Evolutionary conservation across 768 basidiomycete genomes (phyloP), one percentile per base, ranked within the genome.

Genomic region (Roridomyces roridus): DNA sequence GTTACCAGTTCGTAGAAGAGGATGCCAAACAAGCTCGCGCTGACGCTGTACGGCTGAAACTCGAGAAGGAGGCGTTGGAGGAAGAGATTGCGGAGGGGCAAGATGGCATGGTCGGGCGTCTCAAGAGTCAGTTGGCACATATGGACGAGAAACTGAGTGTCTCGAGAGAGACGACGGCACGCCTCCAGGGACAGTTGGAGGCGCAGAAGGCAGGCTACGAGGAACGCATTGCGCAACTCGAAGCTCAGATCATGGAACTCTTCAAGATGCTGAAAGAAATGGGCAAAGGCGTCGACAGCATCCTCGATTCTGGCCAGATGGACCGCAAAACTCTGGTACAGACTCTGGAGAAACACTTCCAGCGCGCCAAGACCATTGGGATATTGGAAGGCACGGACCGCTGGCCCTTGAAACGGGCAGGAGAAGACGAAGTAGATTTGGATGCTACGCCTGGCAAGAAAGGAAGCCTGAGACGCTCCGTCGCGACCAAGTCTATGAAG

Each of bases 211-310:
- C 76, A 15, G 85, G 83, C 14, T 95, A 95, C 67, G 91, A 96
- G 67, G 91, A 94, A 54, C 86, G 86, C 63, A 93, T 98, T 53
- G 80, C 85, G 4, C 92, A 96, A 70, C 85, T 96, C 14, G 94
- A 97, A 68, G 83, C 88, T 12, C 92, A 97, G 77, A 96, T 96
- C 58, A 85, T 91, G 81, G 95, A 97, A 68, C 73, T 98, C 17
- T 98, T 96, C 77, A 82, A 89, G 63, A 96, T 97, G 94, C 78
- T 98, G 50, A 91, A 87, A 69, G 92, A 96, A 66, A 83, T 90
- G 31, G 87, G 89, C 15, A 85, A 83, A 52, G 88, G 89, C 14
- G 83, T 93, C 34, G 89, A 92, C 52, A 83, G 81, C 58, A 85
- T 95, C 56, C 74, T 91, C 18, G 91, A 88, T 69, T 80, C 76